Evolutionary conservation across 495 filamentous ascomycete species (phyloP), one percentile per base, ranked within the genome.

Genomic region (Parmelia sp.): DNA sequence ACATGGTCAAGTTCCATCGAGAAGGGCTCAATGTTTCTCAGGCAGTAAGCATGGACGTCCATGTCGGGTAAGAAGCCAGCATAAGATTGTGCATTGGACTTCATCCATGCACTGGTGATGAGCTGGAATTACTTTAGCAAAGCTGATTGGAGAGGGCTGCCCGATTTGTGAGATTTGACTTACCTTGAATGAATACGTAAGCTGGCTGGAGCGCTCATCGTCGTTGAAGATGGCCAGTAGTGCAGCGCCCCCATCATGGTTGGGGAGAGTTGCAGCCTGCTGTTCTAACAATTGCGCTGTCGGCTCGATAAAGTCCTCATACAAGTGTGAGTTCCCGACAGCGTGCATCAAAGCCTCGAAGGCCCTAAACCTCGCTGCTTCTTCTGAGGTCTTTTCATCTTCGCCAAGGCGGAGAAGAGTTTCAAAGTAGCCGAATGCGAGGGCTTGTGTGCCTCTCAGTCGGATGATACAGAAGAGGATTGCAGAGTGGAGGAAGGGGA

Each of bases 361-460:
- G 11, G 83, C 86, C 63, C 81, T 83, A 66, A 98, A 79, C 49
- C 93, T 86, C 27, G 78, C 76, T 58, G 84, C 73, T 74, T 98
- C 93, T 60, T 79, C 79, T 47, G 86, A 80, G 63, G 91, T 78
- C 61, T 83, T 84, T 60, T 80, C 76, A 31, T 78, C 76, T 71
- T 92, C 86, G 63, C 85, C 84, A 31, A 81, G 72, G 64, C 81
- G 83, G 62, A 92, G 79, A 27, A 98, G 79, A 40, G 83, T 85
- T 76, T 98, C 94, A 68, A 95, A 96, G 76, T 96, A 97, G 60
- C 86, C 86, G 73, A 96, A 98, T 25, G 85, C 93, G 73, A 96
- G 87, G 49, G 94, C 94, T 97, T 65, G 65, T 21, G 62, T 51
- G 40, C 55, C 61, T 76, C 68, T 47, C 25, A 53, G 56, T 63